Percentiles rank a stretch among this genome's conserved stretches.
Conservation (phyloP, 495 filamentous ascomycete genomes). For the Cercophora samala region DNA sequence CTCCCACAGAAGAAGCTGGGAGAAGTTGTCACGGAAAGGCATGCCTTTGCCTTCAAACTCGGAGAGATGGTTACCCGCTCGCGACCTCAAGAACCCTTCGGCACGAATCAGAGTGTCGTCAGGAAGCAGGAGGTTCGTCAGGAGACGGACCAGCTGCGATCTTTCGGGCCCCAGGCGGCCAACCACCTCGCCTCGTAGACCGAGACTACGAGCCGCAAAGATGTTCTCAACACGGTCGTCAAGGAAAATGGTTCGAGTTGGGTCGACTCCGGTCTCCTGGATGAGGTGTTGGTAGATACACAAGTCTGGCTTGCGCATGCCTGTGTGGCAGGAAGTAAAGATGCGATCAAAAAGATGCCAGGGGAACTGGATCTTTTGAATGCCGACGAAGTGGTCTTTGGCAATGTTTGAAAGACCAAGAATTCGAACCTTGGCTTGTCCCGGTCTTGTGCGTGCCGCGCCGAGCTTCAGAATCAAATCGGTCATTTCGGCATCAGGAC, state of each 20-base stretch:
- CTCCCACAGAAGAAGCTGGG: slow-evolving; percentile 27
- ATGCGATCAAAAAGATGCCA: slow-evolving; percentile 24
- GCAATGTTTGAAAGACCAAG: slow-evolving; percentile 11
- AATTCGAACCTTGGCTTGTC: neutral
- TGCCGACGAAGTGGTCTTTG: slow-evolving; percentile 24
- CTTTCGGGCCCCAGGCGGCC: slow-evolving; percentile 10
- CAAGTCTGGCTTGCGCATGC: slow-evolving; percentile 31
- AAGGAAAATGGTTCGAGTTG: slow-evolving; percentile 24
- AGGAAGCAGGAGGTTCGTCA: slow-evolving; percentile 10
- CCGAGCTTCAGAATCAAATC: slow-evolving; percentile 5
- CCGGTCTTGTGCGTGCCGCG: neutral
- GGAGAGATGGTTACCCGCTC: slow-evolving; percentile 14
- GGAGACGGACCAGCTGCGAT: neutral
- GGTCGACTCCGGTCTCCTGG: slow-evolving; percentile 17
- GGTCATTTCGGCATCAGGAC: neutral
- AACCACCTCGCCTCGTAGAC: slow-evolving; percentile 17
- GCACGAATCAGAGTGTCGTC: slow-evolving; percentile 1
- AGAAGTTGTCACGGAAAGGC: slow-evolving; percentile 24
- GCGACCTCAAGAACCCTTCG: neutral
- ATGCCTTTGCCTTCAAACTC: slow-evolving; percentile 12
- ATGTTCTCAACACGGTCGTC: slow-evolving; percentile 28
- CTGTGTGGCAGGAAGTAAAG: slow-evolving; percentile 20
- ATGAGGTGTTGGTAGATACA: slow-evolving; percentile 28
- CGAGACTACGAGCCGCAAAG: slow-evolving; percentile 23
- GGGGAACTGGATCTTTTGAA: slow-evolving; percentile 15